phyloP scores from a whole-genome alignment of 1,284 basidiomycete genomes.

The Meripilus lineatus region DNA sequence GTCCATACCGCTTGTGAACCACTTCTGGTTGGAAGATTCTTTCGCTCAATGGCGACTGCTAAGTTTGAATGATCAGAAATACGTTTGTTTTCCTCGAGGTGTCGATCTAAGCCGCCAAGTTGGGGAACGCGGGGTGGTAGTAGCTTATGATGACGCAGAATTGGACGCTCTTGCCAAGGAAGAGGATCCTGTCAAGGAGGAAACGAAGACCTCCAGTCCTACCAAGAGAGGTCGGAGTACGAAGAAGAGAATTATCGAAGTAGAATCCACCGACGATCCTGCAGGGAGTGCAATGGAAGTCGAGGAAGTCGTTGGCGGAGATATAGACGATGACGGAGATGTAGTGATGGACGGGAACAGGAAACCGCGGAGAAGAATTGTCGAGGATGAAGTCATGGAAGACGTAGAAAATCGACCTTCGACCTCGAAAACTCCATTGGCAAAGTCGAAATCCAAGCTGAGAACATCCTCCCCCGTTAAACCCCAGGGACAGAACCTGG shows the following conservation, averaged over 20 bases:
- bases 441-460: conserved; percentile 9
- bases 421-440: conserved; percentile 9
- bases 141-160: conserved; percentile 27
- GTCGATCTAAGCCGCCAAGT: conserved; percentile 62
- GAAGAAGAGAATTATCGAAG: conserved; percentile 4
- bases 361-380: too few relatives aligned
- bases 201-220: conserved; percentile 14
- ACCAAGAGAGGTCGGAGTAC: too few relatives aligned
- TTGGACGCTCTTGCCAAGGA: conserved; percentile 23
- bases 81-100: conserved; percentile 61
- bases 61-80: conserved; percentile 43
- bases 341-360: conserved; percentile 10
- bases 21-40: conserved; percentile 87
- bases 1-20: conserved; percentile 85
- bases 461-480: conserved; percentile 6
- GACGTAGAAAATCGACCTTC: conserved; percentile 3
- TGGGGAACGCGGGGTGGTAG: conserved; percentile 44
- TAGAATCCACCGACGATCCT: conserved; percentile 11
- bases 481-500: too few relatives aligned
- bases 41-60: conserved; percentile 68
- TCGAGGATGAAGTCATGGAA: conserved; percentile 13
- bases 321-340: conserved; percentile 17
- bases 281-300: conserved; percentile 17
- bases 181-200: conserved; percentile 3
- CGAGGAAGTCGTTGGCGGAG: conserved; percentile 17